These are phyloP conservation scores for Neonectria punicea DNA, from an alignment of 2,329 filamentous ascomycete species.

Conservation along the genomic window DNA sequence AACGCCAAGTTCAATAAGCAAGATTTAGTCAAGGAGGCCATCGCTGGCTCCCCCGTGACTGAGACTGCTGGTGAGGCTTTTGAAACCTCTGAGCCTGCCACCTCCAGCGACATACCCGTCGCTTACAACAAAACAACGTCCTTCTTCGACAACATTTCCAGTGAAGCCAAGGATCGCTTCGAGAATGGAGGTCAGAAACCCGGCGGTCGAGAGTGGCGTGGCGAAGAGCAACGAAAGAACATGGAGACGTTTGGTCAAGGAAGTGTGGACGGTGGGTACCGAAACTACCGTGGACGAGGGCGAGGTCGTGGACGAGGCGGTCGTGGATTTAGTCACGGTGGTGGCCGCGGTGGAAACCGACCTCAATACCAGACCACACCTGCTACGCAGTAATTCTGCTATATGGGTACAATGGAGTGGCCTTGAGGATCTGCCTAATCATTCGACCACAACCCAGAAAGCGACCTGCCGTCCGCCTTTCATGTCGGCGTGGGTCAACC, in stretches of 20 bases:
- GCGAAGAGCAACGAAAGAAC: slow-evolving; percentile 93
- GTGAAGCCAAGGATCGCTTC: slow-evolving; percentile 88
- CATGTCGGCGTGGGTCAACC: slow-evolving; percentile 11
- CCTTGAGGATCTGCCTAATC: neutral
- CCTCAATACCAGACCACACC: slow-evolving; percentile 46
- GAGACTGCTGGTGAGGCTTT: slow-evolving; percentile 58
- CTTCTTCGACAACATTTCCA: slow-evolving; percentile 99
- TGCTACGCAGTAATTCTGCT: slow-evolving; percentile 40
- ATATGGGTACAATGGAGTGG: neutral
- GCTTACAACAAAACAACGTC: slow-evolving; percentile 89
- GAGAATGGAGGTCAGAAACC: slow-evolving; percentile 74
- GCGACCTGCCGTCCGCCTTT: slow-evolving; percentile 8
- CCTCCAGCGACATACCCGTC: slow-evolving; percentile 56
- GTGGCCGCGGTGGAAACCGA: slow-evolving; percentile 53
- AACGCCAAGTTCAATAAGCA: slow-evolving; percentile 62
- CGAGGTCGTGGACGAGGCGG: slow-evolving; percentile 73
- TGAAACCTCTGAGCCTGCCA: slow-evolving; percentile 52
- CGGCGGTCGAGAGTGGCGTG: slow-evolving; percentile 88
- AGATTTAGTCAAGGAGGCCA: slow-evolving; percentile 83
- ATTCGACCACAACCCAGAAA: slow-evolving; percentile 15
- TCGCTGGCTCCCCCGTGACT: slow-evolving; percentile 76
- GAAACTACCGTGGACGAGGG: slow-evolving; percentile 82
- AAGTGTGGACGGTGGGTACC: slow-evolving; percentile 85
- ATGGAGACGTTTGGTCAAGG: slow-evolving; percentile 98
- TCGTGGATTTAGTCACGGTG: slow-evolving; percentile 53